Conservation (phyloP, 805 yeast species). For the Pichia cabralensis region DNA sequence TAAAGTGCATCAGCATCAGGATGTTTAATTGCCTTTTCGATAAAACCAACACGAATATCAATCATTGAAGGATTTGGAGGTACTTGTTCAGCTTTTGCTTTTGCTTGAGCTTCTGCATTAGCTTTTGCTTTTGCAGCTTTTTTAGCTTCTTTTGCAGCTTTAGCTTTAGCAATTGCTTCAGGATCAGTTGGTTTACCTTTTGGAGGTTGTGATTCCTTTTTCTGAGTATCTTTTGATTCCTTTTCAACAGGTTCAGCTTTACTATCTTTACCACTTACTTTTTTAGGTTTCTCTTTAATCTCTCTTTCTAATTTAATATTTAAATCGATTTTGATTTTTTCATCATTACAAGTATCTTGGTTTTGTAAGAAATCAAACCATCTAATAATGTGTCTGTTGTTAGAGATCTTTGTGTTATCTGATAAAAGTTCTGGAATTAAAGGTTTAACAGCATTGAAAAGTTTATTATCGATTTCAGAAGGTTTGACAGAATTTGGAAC, state of each 20-base stretch:
- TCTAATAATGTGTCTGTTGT: slow-evolving; percentile 76
- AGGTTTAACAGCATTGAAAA: slow-evolving; percentile 59
- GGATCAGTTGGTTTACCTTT: slow-evolving; percentile 21
- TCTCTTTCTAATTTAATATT: slow-evolving; percentile 59
- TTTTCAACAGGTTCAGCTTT: slow-evolving; percentile 9
- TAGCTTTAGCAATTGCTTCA: slow-evolving; percentile 24
- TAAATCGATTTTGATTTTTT: slow-evolving; percentile 43
- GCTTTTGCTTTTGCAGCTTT: slow-evolving; percentile 44
- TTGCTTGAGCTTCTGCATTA: slow-evolving; percentile 41
- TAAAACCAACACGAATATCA: slow-evolving; percentile 92
- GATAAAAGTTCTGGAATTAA: too few species aligned
- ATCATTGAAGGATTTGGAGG: slow-evolving; percentile 77
- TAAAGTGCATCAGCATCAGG: slow-evolving; percentile 97
- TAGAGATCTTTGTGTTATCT: slow-evolving; percentile 46
- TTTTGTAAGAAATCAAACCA: slow-evolving; percentile 88
- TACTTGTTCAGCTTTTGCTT: slow-evolving; percentile 45
- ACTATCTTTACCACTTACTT: slow-evolving; percentile 15
- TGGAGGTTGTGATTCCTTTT: slow-evolving; percentile 7
- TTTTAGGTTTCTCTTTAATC: slow-evolving; percentile 28
- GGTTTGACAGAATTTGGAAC: slow-evolving; percentile 60
- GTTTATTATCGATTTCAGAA: slow-evolving; percentile 59
- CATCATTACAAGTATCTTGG: slow-evolving; percentile 29
- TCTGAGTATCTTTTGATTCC: slow-evolving; percentile 9
- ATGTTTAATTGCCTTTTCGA: slow-evolving; percentile 92
- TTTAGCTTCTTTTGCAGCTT: slow-evolving; percentile 31